phyloP scores from a whole-genome alignment of 805 yeast species.

The Candida qinlingensis region DNA sequence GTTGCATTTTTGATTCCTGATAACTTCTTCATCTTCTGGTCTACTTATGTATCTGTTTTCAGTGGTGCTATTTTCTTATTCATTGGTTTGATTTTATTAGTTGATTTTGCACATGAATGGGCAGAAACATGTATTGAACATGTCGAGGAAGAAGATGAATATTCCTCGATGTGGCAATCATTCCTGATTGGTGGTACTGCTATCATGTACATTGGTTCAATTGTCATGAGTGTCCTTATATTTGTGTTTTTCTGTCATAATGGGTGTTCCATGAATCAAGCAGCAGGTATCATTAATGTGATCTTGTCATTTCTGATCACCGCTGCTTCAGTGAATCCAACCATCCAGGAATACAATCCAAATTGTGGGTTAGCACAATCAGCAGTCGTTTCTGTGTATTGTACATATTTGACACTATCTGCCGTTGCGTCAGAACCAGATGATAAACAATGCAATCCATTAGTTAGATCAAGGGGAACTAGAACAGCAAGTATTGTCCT shows the following conservation, averaged over 20 bases:
- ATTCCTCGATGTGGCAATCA: constrained; percentile 63
- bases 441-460: constrained; percentile 86
- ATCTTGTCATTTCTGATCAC: constrained; percentile 61
- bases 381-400: constrained; percentile 90
- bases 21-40: constrained; percentile 80
- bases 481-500: constrained; percentile 81
- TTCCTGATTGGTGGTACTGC: constrained; percentile 83
- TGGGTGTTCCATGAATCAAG: constrained; percentile 85
- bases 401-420: constrained; percentile 84
- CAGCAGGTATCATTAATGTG: constrained; percentile 77
- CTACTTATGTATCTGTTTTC: constrained; percentile 81
- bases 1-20: constrained; percentile 81
- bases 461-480: constrained; percentile 84
- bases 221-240: constrained; percentile 73
- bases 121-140: constrained; percentile 92
- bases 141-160: constrained; percentile 74
- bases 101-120: constrained; percentile 98
- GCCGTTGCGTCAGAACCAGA: constrained; percentile 98
- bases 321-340: constrained; percentile 68
- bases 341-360: constrained; percentile 87
- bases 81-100: constrained; percentile 83
- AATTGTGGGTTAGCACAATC: constrained; percentile 95
- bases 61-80: constrained; percentile 82
- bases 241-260: constrained; percentile 73
- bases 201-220: constrained; percentile 70